Percentiles rank a stretch among this genome's conserved stretches.
phyloP scores from a whole-genome alignment of 2,329 filamentous ascomycete genomes.

The Macroventuria anomochaeta region DNA sequence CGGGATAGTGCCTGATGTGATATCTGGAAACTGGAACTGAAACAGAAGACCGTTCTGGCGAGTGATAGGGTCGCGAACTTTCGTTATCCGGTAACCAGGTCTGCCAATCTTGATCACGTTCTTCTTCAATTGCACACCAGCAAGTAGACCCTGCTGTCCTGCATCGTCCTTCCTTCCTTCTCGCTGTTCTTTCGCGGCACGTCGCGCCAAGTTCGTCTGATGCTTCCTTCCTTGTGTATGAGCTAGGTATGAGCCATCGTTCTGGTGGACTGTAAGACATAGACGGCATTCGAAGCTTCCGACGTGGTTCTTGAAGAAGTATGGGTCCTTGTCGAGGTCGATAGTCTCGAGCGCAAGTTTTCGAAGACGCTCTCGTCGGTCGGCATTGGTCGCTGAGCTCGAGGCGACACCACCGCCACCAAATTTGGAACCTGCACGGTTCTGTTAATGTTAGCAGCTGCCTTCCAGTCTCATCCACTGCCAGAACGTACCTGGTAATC shows the following conservation, averaged over 20 bases:
- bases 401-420: slow-evolving; percentile 97
- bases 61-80: slow-evolving; percentile 87
- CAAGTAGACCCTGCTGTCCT: slow-evolving; percentile 77
- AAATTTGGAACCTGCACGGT: slow-evolving; percentile 96
- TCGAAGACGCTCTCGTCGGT: slow-evolving; percentile 94
- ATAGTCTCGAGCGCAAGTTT: slow-evolving; percentile 99
- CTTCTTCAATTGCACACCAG: slow-evolving; percentile 68
- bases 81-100: slow-evolving; percentile 97
- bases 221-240: slow-evolving; percentile 99
- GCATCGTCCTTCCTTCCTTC: slow-evolving; percentile 77
- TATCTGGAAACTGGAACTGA: slow-evolving; percentile 94
- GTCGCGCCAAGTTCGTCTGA: slow-evolving; percentile 95
- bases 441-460: slow-evolving; percentile 58
- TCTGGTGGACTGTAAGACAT: slow-evolving; percentile 96
- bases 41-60: slow-evolving; percentile 91
- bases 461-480: not conserved
- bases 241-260: slow-evolving; percentile 97
- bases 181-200: slow-evolving; percentile 93
- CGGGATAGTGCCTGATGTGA: slow-evolving; percentile 74
- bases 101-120: slow-evolving; percentile 94
- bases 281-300: slow-evolving; percentile 97
- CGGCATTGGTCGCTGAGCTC: slow-evolving; percentile 89
- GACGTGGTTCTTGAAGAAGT: slow-evolving; percentile 99
- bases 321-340: slow-evolving; percentile 98
- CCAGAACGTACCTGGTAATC: slow-evolving; percentile 56